Evolutionary conservation across 1,284 basidiomycete species (phyloP), one percentile per base, ranked within the genome.

Genomic region (Hemileia vastatrix): DNA sequence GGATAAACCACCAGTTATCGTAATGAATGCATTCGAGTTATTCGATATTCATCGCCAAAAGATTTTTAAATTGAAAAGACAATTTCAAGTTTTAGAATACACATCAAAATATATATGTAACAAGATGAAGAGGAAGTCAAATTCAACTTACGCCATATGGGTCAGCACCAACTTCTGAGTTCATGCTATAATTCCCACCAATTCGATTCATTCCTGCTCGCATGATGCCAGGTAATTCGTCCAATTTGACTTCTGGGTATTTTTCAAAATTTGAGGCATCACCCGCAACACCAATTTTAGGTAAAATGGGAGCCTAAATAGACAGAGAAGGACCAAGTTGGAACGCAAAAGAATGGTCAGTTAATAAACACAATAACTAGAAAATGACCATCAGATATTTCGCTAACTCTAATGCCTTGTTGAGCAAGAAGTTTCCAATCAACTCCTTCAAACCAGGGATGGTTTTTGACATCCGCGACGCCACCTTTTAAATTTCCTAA

Each of bases 391-490:
- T 5, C 1, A 8, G 21, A 1, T 3, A 24, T 4, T 3, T 1
- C 3, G 9, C 65, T 54, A 23, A 70, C 69, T 4, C 61, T 60
- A 32, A 74, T 72, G 24, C 65, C 54, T 58, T 70, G 66, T 4
- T 66, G 51, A 21, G 57, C 56, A 15, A 74, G 67, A 2, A 66
- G 59, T 8, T 63, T 57, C 72, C 72, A 74, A 36, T 72, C 70
- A 8, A 74, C 70, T 6, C 71, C 72, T 48, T 70, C 67, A 54
- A 74, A 74, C 72, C 72, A 74, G 3, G 58, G 66, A 59, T 74
- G 72, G 31, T 63, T 63, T 65, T 67, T 72, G 40, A 74, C 65
- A 51, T 74, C 72, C 23, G 27, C 6, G 4, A 67, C 67, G 21
- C 72, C 72, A 36, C 65, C 66, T 23, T 65, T 67, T 32, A 74